Base-by-base conservation (phyloP, 495 filamentous ascomycete species). In the Annulohypoxylon bovei region DNA sequence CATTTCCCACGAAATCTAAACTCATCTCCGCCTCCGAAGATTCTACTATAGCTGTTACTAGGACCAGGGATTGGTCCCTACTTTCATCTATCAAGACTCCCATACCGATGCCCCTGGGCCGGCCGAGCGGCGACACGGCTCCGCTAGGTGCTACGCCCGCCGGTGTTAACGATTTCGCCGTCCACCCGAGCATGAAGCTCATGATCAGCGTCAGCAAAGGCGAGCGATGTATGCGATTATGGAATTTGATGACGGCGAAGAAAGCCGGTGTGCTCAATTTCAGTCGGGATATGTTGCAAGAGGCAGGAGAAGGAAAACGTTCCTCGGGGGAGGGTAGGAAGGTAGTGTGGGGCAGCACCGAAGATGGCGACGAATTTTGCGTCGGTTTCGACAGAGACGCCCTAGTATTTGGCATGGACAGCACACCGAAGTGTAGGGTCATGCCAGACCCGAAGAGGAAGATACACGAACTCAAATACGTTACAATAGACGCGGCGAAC, bases 191-290 rank as follows among this genome's bases (percentile, higher is more conserved):
- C 79, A 92, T 94, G 86, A 98, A 98, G 82, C 86, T 99, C 57
- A 95, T 97, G 89, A 85, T 99, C 49, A 94, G 88, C 72, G 94
- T 98, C 3, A 89, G 91, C 27, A 91, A 89, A 65, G 94, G 94
- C 40, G 96, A 98, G 83, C 86, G 88, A 57, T 93, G 88, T 72
- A 94, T 99, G 91, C 83, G 95, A 68, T 81, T 98, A 66, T 99
- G 95, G 95, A 98, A 99, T 73, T 75, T 99, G 53, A 93, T 97
- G 72, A 98, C 95, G 27, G 96, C 94, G 3, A 96, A 93, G 83
- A 98, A 97, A 78, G 93, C 93, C 16, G 92, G 93, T 16, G 94
- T 97, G 47, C 78, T 98, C 72, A 95, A 91, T 74, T 98, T 98
- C 71, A 86, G 83, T 67, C 83, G 84, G 62, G 86, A 89, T 1